phyloP scores from a whole-genome alignment of 257 asterid species.

The Nicotiana paniculata region DNA sequence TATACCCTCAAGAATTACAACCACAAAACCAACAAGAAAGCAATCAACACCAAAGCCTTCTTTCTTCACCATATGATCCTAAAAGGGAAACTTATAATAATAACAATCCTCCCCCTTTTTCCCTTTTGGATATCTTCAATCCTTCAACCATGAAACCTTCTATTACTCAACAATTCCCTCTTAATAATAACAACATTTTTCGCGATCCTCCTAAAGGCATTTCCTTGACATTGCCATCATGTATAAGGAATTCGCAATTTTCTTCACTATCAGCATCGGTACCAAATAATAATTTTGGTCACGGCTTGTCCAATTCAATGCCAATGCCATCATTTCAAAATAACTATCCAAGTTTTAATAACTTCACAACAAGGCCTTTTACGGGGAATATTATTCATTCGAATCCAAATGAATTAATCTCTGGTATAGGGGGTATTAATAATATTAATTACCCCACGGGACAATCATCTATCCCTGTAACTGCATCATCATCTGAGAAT shows the following conservation, averaged over 20 bases:
- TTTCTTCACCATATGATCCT: slow-evolving; percentile 19
- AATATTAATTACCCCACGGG: slow-evolving; percentile 27
- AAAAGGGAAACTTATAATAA: background rate
- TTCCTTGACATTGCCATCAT: slow-evolving; percentile 27
- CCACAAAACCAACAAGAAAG: slow-evolving; percentile 1
- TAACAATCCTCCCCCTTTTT: slow-evolving; percentile 4
- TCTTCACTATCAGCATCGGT: slow-evolving; percentile 6
- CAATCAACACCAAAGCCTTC: slow-evolving; percentile 4
- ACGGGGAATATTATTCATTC: background rate
- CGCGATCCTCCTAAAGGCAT: slow-evolving; percentile 26
- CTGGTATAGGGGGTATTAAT: slow-evolving; percentile 9
- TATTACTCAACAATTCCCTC: background rate
- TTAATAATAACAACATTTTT: slow-evolving; percentile 18
- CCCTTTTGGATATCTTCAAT: slow-evolving; percentile 15
- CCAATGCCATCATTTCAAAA: slow-evolving; percentile 19
- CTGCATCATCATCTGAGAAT: slow-evolving; percentile 31
- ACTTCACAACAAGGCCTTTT: slow-evolving; percentile 1
- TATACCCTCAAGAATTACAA: slow-evolving; percentile 40
- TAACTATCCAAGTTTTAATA: slow-evolving; percentile 18
- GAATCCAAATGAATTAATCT: background rate
- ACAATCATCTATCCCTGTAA: slow-evolving; percentile 25
- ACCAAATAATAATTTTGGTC: slow-evolving; percentile 13
- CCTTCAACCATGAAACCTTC: slow-evolving; percentile 7
- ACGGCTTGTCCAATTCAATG: slow-evolving; percentile 11
- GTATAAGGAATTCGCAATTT: slow-evolving; percentile 6